phyloP scores from a whole-genome alignment of 2,329 filamentous ascomycete genomes.

The Aureobasidium leucospermi region DNA sequence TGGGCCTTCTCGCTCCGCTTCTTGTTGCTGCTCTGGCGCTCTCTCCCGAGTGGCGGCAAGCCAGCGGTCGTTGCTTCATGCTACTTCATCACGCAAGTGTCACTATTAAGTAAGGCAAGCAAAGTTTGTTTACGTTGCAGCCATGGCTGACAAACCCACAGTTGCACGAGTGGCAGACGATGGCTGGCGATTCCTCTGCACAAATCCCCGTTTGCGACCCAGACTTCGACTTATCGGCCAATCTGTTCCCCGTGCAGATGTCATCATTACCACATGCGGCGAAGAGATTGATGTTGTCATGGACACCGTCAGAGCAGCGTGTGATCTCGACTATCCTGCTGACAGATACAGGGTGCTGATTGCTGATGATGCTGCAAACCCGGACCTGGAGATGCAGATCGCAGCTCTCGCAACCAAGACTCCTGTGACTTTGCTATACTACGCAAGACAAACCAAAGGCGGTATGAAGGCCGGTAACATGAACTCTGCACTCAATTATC shows the following conservation, averaged over 20 bases:
- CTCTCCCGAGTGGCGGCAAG: not conserved
- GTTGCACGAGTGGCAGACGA: constrained; percentile 3
- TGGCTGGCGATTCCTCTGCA: constrained; percentile 4
- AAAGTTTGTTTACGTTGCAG: not conserved
- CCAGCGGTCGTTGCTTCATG: constrained; percentile 1
- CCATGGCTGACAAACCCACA: not conserved
- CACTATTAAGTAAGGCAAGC: not conserved
- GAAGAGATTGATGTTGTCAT: constrained; percentile 36
- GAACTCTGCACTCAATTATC: constrained; percentile 9
- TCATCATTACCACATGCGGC: constrained; percentile 38
- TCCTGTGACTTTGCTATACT: constrained; percentile 31
- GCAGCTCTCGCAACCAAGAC: constrained; percentile 28
- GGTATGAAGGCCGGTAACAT: constrained; percentile 12
- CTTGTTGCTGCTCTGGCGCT: not conserved
- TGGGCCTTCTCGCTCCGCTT: constrained; percentile 8
- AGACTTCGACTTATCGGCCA: not conserved
- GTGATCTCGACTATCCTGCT: constrained; percentile 34
- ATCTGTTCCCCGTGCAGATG: constrained; percentile 27
- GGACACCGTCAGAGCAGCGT: constrained; percentile 33
- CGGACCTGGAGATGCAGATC: constrained; percentile 28
- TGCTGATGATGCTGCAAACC: constrained; percentile 34
- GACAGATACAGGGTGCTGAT: constrained; percentile 32
- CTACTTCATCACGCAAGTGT: constrained; percentile 2
- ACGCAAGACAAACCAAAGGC: constrained; percentile 38
- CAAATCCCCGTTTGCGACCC: not conserved